A percentile compares a stretch with the other conserved stretches of the same genome.
Conservation (phyloP, 169 alveolate species). For the Cryptosporidium xiaoi region DNA sequence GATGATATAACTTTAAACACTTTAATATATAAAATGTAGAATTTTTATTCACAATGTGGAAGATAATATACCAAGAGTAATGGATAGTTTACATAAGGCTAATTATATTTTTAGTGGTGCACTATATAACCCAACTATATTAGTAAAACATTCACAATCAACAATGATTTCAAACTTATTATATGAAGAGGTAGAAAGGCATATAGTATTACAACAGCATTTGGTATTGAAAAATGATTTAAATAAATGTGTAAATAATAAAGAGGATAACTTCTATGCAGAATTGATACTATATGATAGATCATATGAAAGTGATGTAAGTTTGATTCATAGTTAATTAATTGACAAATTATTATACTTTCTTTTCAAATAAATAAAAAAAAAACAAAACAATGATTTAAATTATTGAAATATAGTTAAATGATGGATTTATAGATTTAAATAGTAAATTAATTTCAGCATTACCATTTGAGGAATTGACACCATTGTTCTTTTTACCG, state of each 20-base stretch:
- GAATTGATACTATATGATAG: conserved; percentile 57
- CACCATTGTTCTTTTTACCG: conserved; percentile 66
- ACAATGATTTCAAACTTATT: conserved; percentile 24
- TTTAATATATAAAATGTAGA: not conserved
- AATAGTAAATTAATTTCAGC: conserved; percentile 40
- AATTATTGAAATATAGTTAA: not conserved
- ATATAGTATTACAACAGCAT: conserved; percentile 34
- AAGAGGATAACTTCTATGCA: conserved; percentile 46
- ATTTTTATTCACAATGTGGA: conserved; percentile 40
- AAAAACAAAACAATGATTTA: not conserved
- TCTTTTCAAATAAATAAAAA: not conserved
- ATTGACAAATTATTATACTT: not conserved
- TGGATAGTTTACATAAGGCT: conserved; percentile 11
- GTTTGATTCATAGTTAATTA: conserved; percentile 1
- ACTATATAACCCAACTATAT: conserved; percentile 11
- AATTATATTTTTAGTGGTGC: conserved; percentile 30
- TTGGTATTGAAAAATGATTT: conserved; percentile 5
- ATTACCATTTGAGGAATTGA: conserved; percentile 43
- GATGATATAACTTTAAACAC: no score
- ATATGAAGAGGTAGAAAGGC: conserved; percentile 48
- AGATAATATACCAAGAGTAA: conserved; percentile 25
- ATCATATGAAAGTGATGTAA: conserved; percentile 62
- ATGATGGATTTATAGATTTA: conserved; percentile 61
- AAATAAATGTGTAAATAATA: conserved; percentile 7
- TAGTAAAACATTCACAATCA: conserved; percentile 9